Conservation (phyloP, 495 filamentous ascomycete species). For the Polyplosphaeria fusca region DNA sequence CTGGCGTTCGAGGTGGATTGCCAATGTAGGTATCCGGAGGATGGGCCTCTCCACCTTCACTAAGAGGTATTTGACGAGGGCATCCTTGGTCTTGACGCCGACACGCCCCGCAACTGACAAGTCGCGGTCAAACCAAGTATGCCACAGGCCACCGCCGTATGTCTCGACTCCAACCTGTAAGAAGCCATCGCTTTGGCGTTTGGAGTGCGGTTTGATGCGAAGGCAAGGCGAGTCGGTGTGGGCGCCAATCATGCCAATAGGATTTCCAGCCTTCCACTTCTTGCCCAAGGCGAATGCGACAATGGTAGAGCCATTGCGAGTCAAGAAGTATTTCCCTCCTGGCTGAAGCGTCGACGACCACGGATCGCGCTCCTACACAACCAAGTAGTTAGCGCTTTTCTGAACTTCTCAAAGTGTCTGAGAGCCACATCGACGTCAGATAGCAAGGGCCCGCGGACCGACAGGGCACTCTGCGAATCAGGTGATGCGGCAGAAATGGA, state of each 20-base stretch:
- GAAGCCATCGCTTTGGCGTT: constrained; percentile 82
- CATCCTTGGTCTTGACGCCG: constrained; percentile 71
- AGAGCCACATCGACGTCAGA: too few species aligned
- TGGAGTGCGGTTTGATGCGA: constrained; percentile 89
- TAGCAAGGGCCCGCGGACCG: background rate
- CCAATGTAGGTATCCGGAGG: constrained; percentile 84
- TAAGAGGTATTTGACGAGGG: constrained; percentile 75
- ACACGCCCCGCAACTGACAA: constrained; percentile 85
- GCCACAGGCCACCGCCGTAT: constrained; percentile 85
- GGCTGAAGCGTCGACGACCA: constrained; percentile 78
- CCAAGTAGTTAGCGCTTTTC: background rate
- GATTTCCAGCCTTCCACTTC: constrained; percentile 90
- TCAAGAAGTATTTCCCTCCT: constrained; percentile 94
- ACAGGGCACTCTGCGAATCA: background rate
- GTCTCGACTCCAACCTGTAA: constrained; percentile 94
- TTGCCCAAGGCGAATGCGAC: constrained; percentile 91
- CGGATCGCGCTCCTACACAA: constrained; percentile 72
- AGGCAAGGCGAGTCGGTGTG: constrained; percentile 94
- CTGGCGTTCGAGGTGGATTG: constrained; percentile 86
- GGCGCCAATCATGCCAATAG: constrained; percentile 91
- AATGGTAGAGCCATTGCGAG: constrained; percentile 89
- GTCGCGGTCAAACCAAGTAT: constrained; percentile 93
- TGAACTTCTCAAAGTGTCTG: too few species aligned
- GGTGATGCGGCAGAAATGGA: background rate
- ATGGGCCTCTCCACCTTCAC: constrained; percentile 90